A percentile compares a stretch with the other conserved stretches of the same genome.
Evolutionary conservation across 805 yeast species (phyloP).

Genomic region (Wickerhamomyces canadensis): DNA sequence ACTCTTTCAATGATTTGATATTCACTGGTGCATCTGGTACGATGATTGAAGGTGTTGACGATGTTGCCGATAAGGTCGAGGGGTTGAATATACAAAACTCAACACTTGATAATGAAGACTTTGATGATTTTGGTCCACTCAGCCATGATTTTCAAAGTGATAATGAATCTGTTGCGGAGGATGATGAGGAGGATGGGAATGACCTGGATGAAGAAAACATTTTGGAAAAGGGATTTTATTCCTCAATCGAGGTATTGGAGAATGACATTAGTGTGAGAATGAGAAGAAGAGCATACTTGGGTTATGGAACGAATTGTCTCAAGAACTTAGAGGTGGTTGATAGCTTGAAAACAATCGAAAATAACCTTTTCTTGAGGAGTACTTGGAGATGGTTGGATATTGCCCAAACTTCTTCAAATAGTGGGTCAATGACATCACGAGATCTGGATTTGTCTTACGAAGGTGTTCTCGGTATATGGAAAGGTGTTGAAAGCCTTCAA

Average conservation of each 20-base stretch:
- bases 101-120: slow-evolving; percentile 18
- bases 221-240: slow-evolving; percentile 23
- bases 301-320: slow-evolving; percentile 67
- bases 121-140: slow-evolving; percentile 26
- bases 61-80: slow-evolving; percentile 19
- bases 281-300: slow-evolving; percentile 61
- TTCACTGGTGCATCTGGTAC: slow-evolving; percentile 57
- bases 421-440: slow-evolving; percentile 62
- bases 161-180: slow-evolving; percentile 3
- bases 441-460: slow-evolving; percentile 77
- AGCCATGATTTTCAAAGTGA: slow-evolving; percentile 1
- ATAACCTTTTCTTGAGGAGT: slow-evolving; percentile 52
- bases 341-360: slow-evolving; percentile 44
- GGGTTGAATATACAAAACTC: slow-evolving; percentile 9
- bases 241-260: slow-evolving; percentile 42
- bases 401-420: slow-evolving; percentile 57
- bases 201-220: slow-evolving; percentile 16
- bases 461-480: slow-evolving; percentile 91
- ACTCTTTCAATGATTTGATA: slow-evolving; percentile 61
- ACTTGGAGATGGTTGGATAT: slow-evolving; percentile 91
- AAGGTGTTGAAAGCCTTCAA: slow-evolving; percentile 51
- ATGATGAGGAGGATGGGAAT: slow-evolving; percentile 12
- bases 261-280: slow-evolving; percentile 74
- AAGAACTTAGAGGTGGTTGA: slow-evolving; percentile 58
- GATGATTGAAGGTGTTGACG: slow-evolving; percentile 29